Base-by-base conservation (phyloP, 2,329 filamentous ascomycete species). In the Shiraia sp. region DNA sequence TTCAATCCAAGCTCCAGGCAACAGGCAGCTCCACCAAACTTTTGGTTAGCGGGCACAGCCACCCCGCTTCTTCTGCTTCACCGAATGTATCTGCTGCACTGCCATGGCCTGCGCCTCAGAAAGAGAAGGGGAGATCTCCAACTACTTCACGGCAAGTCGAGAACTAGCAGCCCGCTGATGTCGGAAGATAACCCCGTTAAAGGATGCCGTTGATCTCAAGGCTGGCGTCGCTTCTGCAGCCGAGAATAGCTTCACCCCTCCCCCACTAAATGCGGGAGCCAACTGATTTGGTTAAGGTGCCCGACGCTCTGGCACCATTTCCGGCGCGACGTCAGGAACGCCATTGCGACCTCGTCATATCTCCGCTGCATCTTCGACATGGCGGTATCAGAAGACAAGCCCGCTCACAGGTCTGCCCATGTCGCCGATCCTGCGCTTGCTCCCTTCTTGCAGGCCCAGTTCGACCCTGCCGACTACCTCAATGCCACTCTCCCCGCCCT, bases 401-500 rank as follows among this genome's bases (percentile, higher is more conserved):
- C 48, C 4, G 36, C 49, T 10, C 49, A 63, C 14, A 61, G 43
- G 32, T 68, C 65, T 3, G 45, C 76, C 40, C 82, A 91, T 66
- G 79, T 88, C 26, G 73, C 85, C 47, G 90, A 95, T 62, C 79
- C 84, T 10, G 81, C 83, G 40, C 79, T 95, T 3, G 81, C 82
- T 42, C 83, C 86, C 40, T 96, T 96, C 68, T 77, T 92, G 26
- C 77, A 82, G 35, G 77, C 86, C 4, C 75, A 80, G 31, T 97
- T 97, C 70, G 89, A 96, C 67, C 80, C 91, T 3, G 87, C 86
- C 51, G 83, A 87, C 33, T 96, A 90, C 68, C 82, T 97, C 59
- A 97, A 97, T 71, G 75, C 83, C 45, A 80, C 81, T 1, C 76
- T 97, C 1, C 88, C 90, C 4, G 75, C 86, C 2, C 76, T 95